phyloP scores from a whole-genome alignment of 2,329 filamentous ascomycete genomes.

The Ceratocystis colombiana region DNA sequence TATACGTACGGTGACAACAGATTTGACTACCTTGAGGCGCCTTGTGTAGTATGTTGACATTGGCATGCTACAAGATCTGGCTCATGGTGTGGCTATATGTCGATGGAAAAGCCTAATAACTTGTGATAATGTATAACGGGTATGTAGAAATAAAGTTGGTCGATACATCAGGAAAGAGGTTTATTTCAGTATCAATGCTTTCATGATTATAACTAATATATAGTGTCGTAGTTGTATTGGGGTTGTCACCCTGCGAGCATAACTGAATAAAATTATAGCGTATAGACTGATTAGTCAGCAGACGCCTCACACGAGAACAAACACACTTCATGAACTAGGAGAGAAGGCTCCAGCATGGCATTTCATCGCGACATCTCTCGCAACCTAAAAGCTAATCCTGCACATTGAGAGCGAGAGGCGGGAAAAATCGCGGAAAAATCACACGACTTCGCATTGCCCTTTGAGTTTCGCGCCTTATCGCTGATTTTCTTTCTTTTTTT shows the following conservation, averaged over 20 bases:
- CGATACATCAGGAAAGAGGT: background rate
- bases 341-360: conserved; percentile 9
- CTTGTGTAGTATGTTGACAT: too few relatives aligned
- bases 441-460: background rate
- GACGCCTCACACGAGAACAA: background rate
- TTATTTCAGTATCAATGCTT: background rate
- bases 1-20: too few relatives aligned
- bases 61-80: background rate
- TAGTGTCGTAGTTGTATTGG: background rate
- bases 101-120: background rate
- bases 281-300: conserved; percentile 17
- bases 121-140: background rate
- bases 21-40: too few relatives aligned
- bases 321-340: background rate
- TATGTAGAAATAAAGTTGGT: background rate
- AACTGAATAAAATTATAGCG: background rate
- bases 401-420: background rate
- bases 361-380: background rate
- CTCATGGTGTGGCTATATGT: background rate
- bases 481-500: background rate
- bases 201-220: background rate
- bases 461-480: background rate
- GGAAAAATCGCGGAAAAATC: background rate
- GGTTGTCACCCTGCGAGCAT: too few relatives aligned
- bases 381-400: background rate